A percentile compares a stretch with the other conserved stretches of the same genome.
Evolutionary conservation across 257 asterid species (phyloP).

Genomic region (Fraxinus pennsylvanica): DNA sequence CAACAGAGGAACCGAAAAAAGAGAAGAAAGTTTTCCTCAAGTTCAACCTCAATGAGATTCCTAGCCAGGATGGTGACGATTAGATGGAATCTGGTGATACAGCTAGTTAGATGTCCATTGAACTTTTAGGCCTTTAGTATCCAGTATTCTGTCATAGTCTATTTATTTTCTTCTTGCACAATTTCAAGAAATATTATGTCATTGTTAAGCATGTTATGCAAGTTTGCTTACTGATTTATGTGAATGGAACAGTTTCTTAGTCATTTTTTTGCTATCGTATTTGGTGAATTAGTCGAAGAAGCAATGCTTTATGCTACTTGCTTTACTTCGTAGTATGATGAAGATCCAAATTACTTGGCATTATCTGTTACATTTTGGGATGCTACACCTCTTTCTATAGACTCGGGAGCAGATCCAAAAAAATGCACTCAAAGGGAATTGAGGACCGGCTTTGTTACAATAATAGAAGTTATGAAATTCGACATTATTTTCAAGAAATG

Average conservation of each 20-base stretch:
- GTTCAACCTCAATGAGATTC: conserved; percentile 41
- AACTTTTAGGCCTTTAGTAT: background rate
- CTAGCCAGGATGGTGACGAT: conserved; percentile 21
- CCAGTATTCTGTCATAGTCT: background rate
- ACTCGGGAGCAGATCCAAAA: background rate
- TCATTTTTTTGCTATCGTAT: background rate
- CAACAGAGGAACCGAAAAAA: background rate
- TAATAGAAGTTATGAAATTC: background rate
- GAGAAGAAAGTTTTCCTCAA: background rate
- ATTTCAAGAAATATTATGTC: background rate
- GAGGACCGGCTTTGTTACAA: background rate
- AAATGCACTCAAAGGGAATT: background rate
- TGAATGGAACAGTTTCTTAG: background rate
- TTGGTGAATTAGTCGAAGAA: background rate
- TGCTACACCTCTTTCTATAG: background rate
- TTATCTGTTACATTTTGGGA: background rate
- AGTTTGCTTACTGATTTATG: background rate
- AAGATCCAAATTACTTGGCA: background rate
- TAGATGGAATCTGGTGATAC: background rate
- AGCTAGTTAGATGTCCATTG: background rate
- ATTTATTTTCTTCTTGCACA: background rate
- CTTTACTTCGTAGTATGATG: background rate
- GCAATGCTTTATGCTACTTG: background rate
- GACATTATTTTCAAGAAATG: background rate
- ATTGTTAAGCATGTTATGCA: background rate